A percentile compares a stretch with the other conserved stretches of the same genome.
Evolutionary conservation across 345 rosid genomes (phyloP).

Genomic region (Gossypium raimondii): DNA sequence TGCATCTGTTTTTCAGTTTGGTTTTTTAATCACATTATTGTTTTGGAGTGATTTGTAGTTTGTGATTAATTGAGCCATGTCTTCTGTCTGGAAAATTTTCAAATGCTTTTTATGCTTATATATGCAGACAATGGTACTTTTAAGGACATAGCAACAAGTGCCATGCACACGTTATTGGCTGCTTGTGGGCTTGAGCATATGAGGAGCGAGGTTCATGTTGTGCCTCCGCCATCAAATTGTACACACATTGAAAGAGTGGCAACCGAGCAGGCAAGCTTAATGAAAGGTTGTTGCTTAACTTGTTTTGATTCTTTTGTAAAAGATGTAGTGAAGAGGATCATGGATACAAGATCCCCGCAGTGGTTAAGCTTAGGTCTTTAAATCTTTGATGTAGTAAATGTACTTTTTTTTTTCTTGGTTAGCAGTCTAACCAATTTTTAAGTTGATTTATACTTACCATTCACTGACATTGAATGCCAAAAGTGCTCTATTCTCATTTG

Average conservation of each 20-base stretch:
- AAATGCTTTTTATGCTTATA: background rate
- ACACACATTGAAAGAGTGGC: constrained; percentile 42
- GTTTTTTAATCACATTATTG: too few species aligned
- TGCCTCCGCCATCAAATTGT: constrained; percentile 56
- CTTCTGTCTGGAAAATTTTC: constrained; percentile 5
- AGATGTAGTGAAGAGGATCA: constrained; percentile 73
- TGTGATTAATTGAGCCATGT: too few species aligned
- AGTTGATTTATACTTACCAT: constrained; percentile 32
- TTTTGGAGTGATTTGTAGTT: too few species aligned
- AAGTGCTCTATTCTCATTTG: constrained; percentile 30
- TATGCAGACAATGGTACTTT: constrained; percentile 52
- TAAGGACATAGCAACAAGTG: constrained; percentile 65
- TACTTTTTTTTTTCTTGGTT: constrained; percentile 12
- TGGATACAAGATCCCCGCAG: constrained; percentile 63
- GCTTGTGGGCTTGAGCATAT: constrained; percentile 79
- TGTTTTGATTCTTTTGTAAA: constrained; percentile 84
- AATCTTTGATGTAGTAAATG: constrained; percentile 11
- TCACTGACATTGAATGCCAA: constrained; percentile 28
- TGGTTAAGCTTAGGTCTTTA: constrained; percentile 87
- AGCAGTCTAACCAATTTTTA: constrained; percentile 22
- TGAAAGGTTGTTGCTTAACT: constrained; percentile 72
- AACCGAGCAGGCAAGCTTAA: constrained; percentile 52
- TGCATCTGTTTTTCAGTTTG: background rate
- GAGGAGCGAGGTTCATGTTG: constrained; percentile 52
- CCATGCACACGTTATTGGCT: constrained; percentile 73